Percentiles rank a stretch among this genome's conserved stretches.
Conservation (phyloP, 2,329 filamentous ascomycete species). For the Aspergillus ruber region DNA sequence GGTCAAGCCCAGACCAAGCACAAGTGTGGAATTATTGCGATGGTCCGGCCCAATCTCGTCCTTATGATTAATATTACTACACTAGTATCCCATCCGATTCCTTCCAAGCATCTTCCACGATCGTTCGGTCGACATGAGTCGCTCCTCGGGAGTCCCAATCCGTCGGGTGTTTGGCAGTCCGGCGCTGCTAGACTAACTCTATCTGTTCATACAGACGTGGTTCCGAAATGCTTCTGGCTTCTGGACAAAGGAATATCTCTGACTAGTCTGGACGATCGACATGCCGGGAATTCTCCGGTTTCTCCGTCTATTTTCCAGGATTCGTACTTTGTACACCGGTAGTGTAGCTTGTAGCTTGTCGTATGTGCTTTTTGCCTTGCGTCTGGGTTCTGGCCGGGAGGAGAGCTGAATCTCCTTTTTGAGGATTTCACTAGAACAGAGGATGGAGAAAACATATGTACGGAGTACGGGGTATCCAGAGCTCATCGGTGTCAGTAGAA, state of each 20-base stretch:
- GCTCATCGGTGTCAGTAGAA: too few relatives aligned
- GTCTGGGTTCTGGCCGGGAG: too few relatives aligned
- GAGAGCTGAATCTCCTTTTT: too few relatives aligned
- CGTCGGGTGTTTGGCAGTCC: neutral
- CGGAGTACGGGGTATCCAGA: too few relatives aligned
- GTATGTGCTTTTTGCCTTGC: too few relatives aligned
- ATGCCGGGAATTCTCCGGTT: too few relatives aligned
- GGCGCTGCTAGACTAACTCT: neutral
- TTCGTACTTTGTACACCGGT: too few relatives aligned
- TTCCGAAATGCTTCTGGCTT: neutral
- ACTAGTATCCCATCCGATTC: neutral
- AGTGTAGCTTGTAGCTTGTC: too few relatives aligned
- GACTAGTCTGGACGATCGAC: neutral
- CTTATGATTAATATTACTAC: neutral
- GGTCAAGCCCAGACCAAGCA: too few relatives aligned
- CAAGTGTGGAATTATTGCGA: neutral
- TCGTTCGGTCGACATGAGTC: neutral
- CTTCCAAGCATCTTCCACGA: neutral
- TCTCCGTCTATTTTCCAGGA: too few relatives aligned
- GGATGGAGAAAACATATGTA: too few relatives aligned
- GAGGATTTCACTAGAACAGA: too few relatives aligned
- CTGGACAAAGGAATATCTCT: neutral
- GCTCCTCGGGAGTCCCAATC: neutral
- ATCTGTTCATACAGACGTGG: neutral
- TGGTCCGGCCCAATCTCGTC: neutral